Evolutionary conservation across 257 asterid species (phyloP).

Genomic region (Cinchona pubescens): DNA sequence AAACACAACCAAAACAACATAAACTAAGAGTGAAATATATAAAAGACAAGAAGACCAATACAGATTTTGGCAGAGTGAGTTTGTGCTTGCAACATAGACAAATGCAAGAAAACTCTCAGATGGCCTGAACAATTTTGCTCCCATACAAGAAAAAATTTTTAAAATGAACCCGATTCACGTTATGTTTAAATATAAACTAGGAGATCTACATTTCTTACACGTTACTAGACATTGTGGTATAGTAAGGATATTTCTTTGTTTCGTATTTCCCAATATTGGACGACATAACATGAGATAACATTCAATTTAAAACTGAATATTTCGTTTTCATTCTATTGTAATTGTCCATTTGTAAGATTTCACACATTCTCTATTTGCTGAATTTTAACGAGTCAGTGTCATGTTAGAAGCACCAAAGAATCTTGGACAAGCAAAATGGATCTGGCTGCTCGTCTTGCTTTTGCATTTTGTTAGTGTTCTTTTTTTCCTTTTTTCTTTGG

Average conservation of each 20-base stretch:
- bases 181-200: too few species aligned
- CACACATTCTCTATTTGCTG: neutral
- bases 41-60: neutral
- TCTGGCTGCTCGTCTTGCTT: neutral
- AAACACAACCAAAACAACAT: neutral
- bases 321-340: neutral
- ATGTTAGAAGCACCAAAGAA: neutral
- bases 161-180: too few species aligned
- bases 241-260: neutral
- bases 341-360: neutral
- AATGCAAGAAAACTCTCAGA: too few species aligned
- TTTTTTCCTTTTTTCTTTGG: too few species aligned
- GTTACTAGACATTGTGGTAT: too few species aligned
- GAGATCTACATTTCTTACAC: too few species aligned
- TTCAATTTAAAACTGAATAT: neutral
- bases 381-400: neutral
- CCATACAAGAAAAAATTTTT: too few species aligned
- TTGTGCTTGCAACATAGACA: neutral
- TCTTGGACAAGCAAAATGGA: neutral
- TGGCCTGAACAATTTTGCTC: too few species aligned
- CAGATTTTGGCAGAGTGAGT: neutral
- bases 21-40: neutral
- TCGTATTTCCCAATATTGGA: neutral
- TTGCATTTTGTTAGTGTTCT: too few species aligned
- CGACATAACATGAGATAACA: too few species aligned